Evolutionary conservation across 768 basidiomycete genomes (phyloP), one percentile per base, ranked within the genome.

Genomic region (Phaffia australis): DNA sequence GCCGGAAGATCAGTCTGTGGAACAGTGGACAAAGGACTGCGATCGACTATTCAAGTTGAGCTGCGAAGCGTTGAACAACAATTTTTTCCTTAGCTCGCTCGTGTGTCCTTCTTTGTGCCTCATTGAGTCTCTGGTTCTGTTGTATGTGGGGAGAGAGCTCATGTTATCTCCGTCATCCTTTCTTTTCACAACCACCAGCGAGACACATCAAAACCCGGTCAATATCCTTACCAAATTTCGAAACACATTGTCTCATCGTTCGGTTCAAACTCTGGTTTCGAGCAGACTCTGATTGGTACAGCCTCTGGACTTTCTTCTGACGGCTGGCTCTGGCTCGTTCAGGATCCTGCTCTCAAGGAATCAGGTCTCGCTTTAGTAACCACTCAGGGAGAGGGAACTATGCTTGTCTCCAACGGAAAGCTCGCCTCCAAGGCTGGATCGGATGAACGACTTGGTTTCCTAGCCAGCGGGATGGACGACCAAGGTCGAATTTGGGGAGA

Each of bases 31-130:
- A 11, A 42, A 42, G 35, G 35, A 42, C 35, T 42, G 35, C 35
- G 59, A 60, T 49, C 7, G 59, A 19, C 59, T 60, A 19, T 60
- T 60, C 30, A 27, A n/a, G 19, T 23, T 48, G 14, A 25, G 21
- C 46, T 67, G 55, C 60, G 54, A 67, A 30, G 88, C 93, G 4
- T 79, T 97, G 69, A 99, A 98, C 79, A 97, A 95, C 76, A 85
- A 85, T 72, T 99, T 89, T 82, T 98, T 98, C 81, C 81, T 99
- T 29, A 83, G 88, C 70, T 81, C 81, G 64, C 80, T 99, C 48
- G 94, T 97, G 75, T 61, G 90, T 81, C 51, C n/a, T 48, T 56
- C n/a, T 21, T 19, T 54, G 9, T 19, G 15, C n/a, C 35, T 9
- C 25, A 21, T 32, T 0, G n/a, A 35, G 2, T 2, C 27, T 61